Evolutionary conservation across 2,329 filamentous ascomycete species (phyloP), one percentile per base, ranked within the genome.

Genomic region (Fusarium sp.): DNA sequence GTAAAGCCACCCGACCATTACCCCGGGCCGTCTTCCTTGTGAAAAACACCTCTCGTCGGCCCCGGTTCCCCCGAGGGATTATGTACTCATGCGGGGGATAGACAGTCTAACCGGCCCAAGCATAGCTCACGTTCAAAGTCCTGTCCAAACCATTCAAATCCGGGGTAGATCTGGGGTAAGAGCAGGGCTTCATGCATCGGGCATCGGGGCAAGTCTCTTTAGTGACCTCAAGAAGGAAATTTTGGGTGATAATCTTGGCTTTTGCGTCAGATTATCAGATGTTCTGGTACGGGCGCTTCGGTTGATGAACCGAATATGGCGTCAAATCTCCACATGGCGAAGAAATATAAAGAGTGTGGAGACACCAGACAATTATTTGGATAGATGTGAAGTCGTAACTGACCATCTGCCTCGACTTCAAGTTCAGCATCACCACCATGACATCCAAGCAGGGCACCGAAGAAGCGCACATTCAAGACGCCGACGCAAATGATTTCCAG

Each of bases 131-230:
- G 9, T 13, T 6, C 8, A 26, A 42, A 31, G 37, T 18, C 6
- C 6, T 52, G 23, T 18, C 31, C 12, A 23, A 7, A 4, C 10
- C 13, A 10, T 8, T 46, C 37, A 28, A 62, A 55, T 66, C 65
- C 42, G 65, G 65, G 65, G 66, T 69, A 69, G 61, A 69, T 69
- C 65, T 58, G 66, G 66, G 66, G 66, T 69, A 69, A 52, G 41
- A 13, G 36, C 12, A 37, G 34, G 37, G 13, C 33, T 4, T 10
- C 0, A 0, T 38, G 65, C 61, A 65, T 31, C 66, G 66, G 66
- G 66, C 65, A 62, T 69, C 66, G 66, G 66, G 4, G 1, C 2
- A 69, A 56, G 38, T 47, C 26, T 12, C 23, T 13, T 18, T 37
- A 13, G 33, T 13, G 15, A 36, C 18, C 28, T 36, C 13, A 41